Evolutionary conservation across 2,329 filamentous ascomycete genomes (phyloP), one percentile per base, ranked within the genome.

Genomic region (Curvularia verruculosa): DNA sequence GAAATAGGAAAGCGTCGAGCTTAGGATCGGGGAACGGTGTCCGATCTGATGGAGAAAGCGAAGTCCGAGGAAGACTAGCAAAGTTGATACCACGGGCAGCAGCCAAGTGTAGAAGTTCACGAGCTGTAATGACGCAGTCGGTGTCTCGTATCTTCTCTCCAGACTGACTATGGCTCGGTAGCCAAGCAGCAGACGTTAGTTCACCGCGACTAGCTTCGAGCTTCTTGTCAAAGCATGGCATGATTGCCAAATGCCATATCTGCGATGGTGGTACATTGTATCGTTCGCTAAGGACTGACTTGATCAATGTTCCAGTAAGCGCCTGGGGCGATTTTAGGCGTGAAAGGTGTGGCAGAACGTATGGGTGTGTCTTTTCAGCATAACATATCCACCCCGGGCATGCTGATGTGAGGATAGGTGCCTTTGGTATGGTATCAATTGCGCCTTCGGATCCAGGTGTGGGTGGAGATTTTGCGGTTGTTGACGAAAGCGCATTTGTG

Each of bases 191-290:
- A 72, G 94, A 90, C 0, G 93, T 98, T 37, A 99, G 84, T 77
- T 99, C 95, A 75, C 92, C 89, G 51, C 95, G 88, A 67, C 92
- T 96, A 6, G 95, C 95, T 79, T 99, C 95, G 26, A 99, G 84
- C 77, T 99, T 99, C 82, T 99, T 99, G 77, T 99, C 95, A 75
- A 99, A 98, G 76, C 95, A 99, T 19, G 95, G 95, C 95, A 99
- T 99, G 44, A 99, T 84, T 12, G 94, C 92, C 51, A 98, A 78
- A 76, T 98, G 94, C 91, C 94, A 99, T 73, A 99, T 92, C 65
- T 88, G 86, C 61, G 88, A 87, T 0, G 92, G 89, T 0, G 88
- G 77, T 47, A 97, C 87, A 31, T 86, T 86, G 60, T 93, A 83
- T 50, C 81, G 84, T 64, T 85, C 86, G 75, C 89, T 92, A 34